Percentiles rank a stretch among this genome's conserved stretches.
Conservation (phyloP, 1,284 basidiomycete species). For the Tilletia indica region DNA sequence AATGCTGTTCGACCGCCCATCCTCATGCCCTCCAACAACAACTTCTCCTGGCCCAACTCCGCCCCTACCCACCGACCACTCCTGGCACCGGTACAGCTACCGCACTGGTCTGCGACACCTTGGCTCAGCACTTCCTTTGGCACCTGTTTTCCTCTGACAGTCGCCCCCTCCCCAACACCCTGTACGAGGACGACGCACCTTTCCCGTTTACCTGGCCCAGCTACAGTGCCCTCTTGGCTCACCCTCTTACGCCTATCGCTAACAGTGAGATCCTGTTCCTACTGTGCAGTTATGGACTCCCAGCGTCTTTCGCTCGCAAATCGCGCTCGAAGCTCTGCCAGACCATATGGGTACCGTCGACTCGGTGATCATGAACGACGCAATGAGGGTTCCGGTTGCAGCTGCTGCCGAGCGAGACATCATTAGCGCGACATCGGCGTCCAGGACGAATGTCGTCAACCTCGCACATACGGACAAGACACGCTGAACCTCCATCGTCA, state of each 20-base stretch:
- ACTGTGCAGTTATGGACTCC: background rate
- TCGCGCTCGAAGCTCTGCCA: background rate
- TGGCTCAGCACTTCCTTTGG: too few relatives aligned
- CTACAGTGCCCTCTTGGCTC: too few relatives aligned
- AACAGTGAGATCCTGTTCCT: background rate
- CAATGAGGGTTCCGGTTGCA: background rate
- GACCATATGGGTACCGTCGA: background rate
- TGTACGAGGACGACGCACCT: too few relatives aligned
- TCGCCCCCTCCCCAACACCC: too few relatives aligned
- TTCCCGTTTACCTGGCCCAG: too few relatives aligned
- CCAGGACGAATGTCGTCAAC: constrained; percentile 13
- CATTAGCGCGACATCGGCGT: background rate
- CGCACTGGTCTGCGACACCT: too few relatives aligned
- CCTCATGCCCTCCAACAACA: too few relatives aligned
- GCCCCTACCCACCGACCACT: too few relatives aligned
- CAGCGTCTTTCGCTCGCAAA: background rate
- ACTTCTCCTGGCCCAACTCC: too few relatives aligned
- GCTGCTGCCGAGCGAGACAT: background rate
- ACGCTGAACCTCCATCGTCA: background rate
- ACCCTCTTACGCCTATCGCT: background rate
- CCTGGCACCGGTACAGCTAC: too few relatives aligned
- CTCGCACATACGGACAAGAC: background rate
- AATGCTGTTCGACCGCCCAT: too few relatives aligned
- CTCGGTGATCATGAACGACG: constrained; percentile 2
- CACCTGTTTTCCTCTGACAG: too few relatives aligned